Evolutionary conservation across 352 stramenopile species (phyloP), one percentile per base, ranked within the genome.

Genomic region (Globisporangium iwayamae): DNA sequence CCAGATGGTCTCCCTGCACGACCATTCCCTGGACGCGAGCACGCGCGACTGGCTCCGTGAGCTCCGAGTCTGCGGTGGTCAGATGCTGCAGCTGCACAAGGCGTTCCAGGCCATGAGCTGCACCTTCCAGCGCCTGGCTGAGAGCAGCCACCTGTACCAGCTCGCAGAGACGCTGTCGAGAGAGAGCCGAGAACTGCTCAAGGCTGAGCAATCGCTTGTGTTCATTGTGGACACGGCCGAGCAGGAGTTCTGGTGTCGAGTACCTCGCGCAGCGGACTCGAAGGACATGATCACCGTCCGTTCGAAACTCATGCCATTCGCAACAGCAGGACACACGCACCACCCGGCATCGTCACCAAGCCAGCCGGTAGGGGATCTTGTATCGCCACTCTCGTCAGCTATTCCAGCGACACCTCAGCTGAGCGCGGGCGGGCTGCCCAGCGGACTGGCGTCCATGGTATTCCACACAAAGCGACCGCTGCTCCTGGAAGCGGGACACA

Each of bases 201-300:
- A 78, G 5, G 82, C 84, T 7, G 84, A 93, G 58, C 81, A 91
- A 47, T 73, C 76, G 13, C 71, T 91, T 20, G 71, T 93, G 56
- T 82, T 90, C 22, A 73, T 93, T 4, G 74, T 85, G 32, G 82
- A 93, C 62, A 83, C 83, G 18, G 72, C 81, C 4, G 77, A 91
- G 62, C 78, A 91, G 18, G 84, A 93, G 46, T 90, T 93, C 28
- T 93, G 84, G 84, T 90, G 84, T 32, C 81, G 84, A 18, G 62
- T 89, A 16, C 72, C 73, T 6, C 70, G 70, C 9, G 32, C 62
- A 22, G n/a, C 66, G 4, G 22, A 65, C 22, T 14, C 60, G 41
- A 57, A 60, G 25, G 39, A 81, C 62, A 70, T 53, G 53, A 56
- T 66, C 41, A 89, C 79, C 0, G 67, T 84, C 2, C 75, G 79